Base-by-base conservation (phyloP, 768 basidiomycete genomes). In the Dendrothele bispora region DNA sequence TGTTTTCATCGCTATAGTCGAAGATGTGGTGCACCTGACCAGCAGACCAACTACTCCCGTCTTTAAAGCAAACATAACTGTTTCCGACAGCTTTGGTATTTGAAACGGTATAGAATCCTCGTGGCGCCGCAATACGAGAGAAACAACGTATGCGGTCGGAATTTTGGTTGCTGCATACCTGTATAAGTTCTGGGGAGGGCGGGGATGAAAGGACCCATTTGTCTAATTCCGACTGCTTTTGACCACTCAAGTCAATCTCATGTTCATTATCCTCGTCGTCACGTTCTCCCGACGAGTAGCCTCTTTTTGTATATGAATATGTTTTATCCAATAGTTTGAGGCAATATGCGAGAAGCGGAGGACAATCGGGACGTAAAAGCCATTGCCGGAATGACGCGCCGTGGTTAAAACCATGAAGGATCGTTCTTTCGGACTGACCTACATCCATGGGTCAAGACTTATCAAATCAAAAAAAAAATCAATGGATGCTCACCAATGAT, bases 401-500 rank as follows among this genome's bases (percentile, higher is more conserved):
- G 25, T 55, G 43, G 14, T 58, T 43, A 12, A 46, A 60, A 0
- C 53, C 49, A 0, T 46, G 35, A 1, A 61, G 8, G 34, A 57
- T 39, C 0, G 48, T 61, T 0, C 3, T 12, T 32, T 61, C 49
- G 0, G 50, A 46, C 18, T 39, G 18, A 12, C 38, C 38, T 39
- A 18, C 7, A 39, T 8, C 22, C 17, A n/a, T n/a, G 17, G 22
- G 7, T 39, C 7, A 7, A 18, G 11, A 39, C 11, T 7, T n/a
- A n/a, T n/a, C n/a, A n/a, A n/a, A n/a, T n/a, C n/a, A n/a, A n/a
- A 18, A 39, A 39, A 18, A 39, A 17, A n/a, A 7, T 8, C 11
- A 39, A 25, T 39, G 44, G 38, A 0, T 47, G 7, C 24, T 17
- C n/a, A 58, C 63, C 61, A n/a, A 34, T 11, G 36, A 50, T 61